These are phyloP conservation scores for Daldinia concentrica DNA, from an alignment of 495 filamentous ascomycete genomes.

Conservation along the genomic window DNA sequence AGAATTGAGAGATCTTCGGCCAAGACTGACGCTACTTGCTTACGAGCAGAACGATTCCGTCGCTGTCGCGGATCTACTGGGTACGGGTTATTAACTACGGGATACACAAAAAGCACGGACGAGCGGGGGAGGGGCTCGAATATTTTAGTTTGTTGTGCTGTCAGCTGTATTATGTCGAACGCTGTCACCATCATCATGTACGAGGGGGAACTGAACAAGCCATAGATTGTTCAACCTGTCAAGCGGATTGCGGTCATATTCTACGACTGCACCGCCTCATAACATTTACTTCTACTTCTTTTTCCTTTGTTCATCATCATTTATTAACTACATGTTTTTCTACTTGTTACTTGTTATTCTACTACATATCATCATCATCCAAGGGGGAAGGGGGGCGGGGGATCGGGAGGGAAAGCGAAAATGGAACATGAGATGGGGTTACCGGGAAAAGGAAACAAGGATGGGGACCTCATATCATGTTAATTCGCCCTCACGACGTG, in stretches of 20 bases:
- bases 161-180: constrained; percentile 25
- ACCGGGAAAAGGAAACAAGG: neutral
- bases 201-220: constrained; percentile 8
- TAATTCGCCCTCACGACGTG: constrained; percentile 32
- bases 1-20: neutral
- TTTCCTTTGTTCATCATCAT: neutral
- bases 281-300: neutral
- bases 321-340: neutral
- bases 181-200: neutral
- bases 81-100: constrained; percentile 26
- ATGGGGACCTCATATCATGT: constrained; percentile 20
- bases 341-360: constrained; percentile 4
- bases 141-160: constrained; percentile 4
- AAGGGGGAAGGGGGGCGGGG: neutral
- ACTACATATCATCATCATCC: constrained; percentile 4
- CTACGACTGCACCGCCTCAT: neutral
- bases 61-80: constrained; percentile 10
- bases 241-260: neutral
- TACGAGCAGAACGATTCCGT: constrained; percentile 23
- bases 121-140: neutral
- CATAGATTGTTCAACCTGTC: constrained; percentile 33
- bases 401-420: constrained; percentile 19
- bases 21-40: constrained; percentile 5
- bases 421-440: constrained; percentile 5
- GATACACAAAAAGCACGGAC: constrained; percentile 37